Percentiles rank a stretch among this genome's conserved stretches.
phyloP scores from a whole-genome alignment of 2,329 filamentous ascomycete genomes.

The Alternaria sp. region DNA sequence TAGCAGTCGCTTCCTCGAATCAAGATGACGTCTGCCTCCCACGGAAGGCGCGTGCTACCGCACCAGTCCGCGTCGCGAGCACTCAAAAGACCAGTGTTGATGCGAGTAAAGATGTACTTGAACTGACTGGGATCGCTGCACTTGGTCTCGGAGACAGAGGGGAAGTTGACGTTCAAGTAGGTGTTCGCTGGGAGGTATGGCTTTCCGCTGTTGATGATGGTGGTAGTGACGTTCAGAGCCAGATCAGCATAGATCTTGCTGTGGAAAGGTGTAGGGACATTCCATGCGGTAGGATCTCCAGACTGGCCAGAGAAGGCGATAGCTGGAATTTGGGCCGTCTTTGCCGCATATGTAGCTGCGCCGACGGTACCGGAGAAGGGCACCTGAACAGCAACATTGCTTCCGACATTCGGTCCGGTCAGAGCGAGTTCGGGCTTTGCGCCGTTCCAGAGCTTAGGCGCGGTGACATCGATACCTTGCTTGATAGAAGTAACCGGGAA shows the following conservation, averaged over 20 bases:
- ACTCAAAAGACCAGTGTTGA: conserved; percentile 57
- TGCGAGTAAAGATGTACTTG: conserved; percentile 70
- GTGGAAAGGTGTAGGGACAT: conserved; percentile 59
- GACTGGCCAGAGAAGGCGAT: conserved; percentile 72
- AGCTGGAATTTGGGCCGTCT: conserved; percentile 65
- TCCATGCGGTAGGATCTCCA: conserved; percentile 62
- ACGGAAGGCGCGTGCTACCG: conserved; percentile 64
- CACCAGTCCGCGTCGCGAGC: conserved; percentile 66
- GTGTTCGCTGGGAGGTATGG: conserved; percentile 70
- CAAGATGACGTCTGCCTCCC: conserved; percentile 64
- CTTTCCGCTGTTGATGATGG: conserved; percentile 63
- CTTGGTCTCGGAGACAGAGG: conserved; percentile 56
- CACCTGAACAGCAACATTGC: conserved; percentile 66
- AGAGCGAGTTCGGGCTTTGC: conserved; percentile 69
- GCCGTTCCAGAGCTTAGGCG: conserved; percentile 63
- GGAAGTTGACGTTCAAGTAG: conserved; percentile 77
- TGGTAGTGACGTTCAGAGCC: conserved; percentile 65
- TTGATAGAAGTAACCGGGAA: conserved; percentile 71
- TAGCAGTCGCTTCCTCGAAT: conserved; percentile 62
- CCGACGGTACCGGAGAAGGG: conserved; percentile 74
- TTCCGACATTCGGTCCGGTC: conserved; percentile 69
- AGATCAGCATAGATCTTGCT: conserved; percentile 71
- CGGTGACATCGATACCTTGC: conserved; percentile 68
- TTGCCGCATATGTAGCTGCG: conserved; percentile 67
- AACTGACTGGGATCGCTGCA: conserved; percentile 66